Base-by-base conservation (phyloP, 345 rosid genomes). In the Abelmoschus esculentus region DNA sequence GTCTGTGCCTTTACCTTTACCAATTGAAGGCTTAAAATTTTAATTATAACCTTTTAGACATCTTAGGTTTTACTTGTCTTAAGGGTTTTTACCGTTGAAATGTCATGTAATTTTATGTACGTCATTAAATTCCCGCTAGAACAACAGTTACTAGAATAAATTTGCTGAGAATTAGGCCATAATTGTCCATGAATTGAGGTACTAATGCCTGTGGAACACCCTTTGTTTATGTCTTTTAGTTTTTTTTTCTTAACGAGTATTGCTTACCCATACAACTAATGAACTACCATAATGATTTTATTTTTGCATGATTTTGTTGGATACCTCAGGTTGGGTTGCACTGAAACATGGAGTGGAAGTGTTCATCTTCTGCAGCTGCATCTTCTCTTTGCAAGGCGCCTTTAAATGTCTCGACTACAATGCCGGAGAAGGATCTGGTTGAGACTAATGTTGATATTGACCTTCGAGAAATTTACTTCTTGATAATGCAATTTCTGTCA, bases 401-500 rank as follows among this genome's bases (percentile, higher is more conserved):
- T 72, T 79, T 80, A 50, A 77, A 59, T 70, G 75, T 77, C 60
- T 66, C 84, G 4, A 84, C 80, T 64, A 74, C 64, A 38, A 73
- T 77, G 71, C 83, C 76, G 70, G 85, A 74, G 72, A 82, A 75
- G 79, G 77, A 75, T 61, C 75, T 73, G 72, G 71, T 73, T 74
- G 87, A 79, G 80, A 69, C 77, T 42, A 79, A 86, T 49, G 68
- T 84, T 44, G 86, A 86, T 73, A 67, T 93, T 63, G 98, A 93
- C 83, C 81, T 86, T 61, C 78, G 89, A 78, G 98, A 93, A 80
- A 80, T 93, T 65, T 93, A 93, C 83, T 91, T 93, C 83, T 73
- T 93, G 76, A 93, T 93, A 68, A 72, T 93, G 92, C 92, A 86
- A 79, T 91, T 93, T 78, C 84, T 93, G 74, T 93, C 98, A 59